Percentiles rank a stretch among this genome's conserved stretches.
phyloP scores from a whole-genome alignment of 345 rosid species.

The Rhizophora apiculata region DNA sequence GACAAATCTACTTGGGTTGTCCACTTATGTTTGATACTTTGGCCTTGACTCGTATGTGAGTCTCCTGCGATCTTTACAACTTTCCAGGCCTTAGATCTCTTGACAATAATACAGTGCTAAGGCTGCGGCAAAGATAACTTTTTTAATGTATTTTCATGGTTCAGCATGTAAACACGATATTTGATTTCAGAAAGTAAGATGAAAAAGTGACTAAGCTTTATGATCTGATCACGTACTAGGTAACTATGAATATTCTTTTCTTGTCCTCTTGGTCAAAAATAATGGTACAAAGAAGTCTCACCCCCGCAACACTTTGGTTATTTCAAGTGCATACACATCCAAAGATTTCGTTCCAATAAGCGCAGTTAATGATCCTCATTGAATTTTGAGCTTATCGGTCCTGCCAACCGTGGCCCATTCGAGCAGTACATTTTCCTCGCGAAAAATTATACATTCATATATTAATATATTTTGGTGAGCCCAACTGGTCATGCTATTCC shows the following conservation, averaged over 20 bases:
- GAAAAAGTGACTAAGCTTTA: not conserved
- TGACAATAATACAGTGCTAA: not conserved
- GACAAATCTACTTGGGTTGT: slow-evolving; percentile 12
- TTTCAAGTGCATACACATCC: not conserved
- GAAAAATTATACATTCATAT: no score
- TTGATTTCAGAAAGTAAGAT: no score
- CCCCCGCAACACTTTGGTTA: not conserved
- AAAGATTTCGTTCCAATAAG: not conserved
- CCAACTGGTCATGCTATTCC: no score
- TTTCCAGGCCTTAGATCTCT: not conserved
- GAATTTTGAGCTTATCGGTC: not conserved
- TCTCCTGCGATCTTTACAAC: not conserved
- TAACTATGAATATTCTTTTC: slow-evolving; percentile 8
- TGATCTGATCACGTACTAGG: not conserved
- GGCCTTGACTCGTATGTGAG: not conserved
- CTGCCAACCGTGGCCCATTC: not conserved
- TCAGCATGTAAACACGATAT: not conserved
- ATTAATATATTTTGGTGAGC: no score
- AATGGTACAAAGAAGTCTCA: not conserved
- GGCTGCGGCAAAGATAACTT: not conserved
- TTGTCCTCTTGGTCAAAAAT: not conserved
- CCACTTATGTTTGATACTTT: slow-evolving; percentile 8
- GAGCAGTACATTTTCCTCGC: not conserved
- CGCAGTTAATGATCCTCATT: not conserved
- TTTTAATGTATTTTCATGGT: not conserved